Conservation (phyloP, 1,284 basidiomycete species). For the Fistulinella cinereoalba region DNA sequence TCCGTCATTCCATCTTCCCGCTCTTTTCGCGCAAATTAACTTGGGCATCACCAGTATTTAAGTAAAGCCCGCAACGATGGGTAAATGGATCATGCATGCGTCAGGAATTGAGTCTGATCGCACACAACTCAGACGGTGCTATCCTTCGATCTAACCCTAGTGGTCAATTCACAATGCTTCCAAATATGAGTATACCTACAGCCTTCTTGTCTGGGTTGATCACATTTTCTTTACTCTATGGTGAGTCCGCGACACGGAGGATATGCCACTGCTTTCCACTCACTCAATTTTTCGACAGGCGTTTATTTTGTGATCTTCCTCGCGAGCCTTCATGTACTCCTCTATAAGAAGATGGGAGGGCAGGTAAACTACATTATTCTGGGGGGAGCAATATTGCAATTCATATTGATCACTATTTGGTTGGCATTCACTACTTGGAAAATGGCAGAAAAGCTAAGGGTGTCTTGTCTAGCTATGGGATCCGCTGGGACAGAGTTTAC, state of each 20-base stretch:
- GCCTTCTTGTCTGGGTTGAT: constrained; percentile 9
- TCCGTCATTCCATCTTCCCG: neutral
- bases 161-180: neutral
- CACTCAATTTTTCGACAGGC: neutral
- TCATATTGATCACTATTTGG: constrained; percentile 10
- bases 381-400: constrained; percentile 6
- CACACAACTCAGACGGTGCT: neutral
- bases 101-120: neutral
- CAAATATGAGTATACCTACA: constrained; percentile 6
- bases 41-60: no score
- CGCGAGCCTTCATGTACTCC: constrained; percentile 6
- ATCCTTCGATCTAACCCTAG: neutral
- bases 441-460: neutral
- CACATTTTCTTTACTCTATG: constrained; percentile 10
- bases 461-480: constrained; percentile 1
- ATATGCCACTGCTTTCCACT: neutral
- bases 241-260: neutral
- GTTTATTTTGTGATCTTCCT: constrained; percentile 9
- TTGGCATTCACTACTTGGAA: neutral
- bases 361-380: constrained; percentile 3
- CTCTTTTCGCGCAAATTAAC: neutral
- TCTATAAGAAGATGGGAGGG: neutral
- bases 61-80: no score
- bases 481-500: constrained; percentile 10
- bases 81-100: no score